phyloP scores from a whole-genome alignment of 768 basidiomycete species.

The Leucocoprinus leucothites region DNA sequence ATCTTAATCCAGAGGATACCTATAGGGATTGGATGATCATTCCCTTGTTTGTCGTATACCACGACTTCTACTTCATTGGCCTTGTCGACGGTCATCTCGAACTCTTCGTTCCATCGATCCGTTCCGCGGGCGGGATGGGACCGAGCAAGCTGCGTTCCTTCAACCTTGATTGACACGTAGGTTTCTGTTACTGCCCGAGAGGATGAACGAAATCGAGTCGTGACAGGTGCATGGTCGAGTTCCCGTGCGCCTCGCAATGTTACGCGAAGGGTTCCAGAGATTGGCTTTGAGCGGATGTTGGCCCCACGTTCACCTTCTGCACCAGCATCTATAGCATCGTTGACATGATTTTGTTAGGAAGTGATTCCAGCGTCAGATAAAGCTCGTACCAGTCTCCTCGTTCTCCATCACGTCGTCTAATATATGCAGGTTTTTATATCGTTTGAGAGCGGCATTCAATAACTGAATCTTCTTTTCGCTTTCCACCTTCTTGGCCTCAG shows the following conservation, averaged over 20 bases:
- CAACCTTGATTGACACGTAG: slow-evolving; percentile 90
- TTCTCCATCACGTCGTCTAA: slow-evolving; percentile 88
- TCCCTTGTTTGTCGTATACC: slow-evolving; percentile 88
- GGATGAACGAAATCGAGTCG: slow-evolving; percentile 64
- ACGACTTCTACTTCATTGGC: slow-evolving; percentile 98
- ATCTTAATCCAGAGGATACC: slow-evolving; percentile 95
- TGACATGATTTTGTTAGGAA: neutral
- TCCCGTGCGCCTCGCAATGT: slow-evolving; percentile 89
- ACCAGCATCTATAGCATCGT: slow-evolving; percentile 41
- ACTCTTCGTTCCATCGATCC: slow-evolving; percentile 97
- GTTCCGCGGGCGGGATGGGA: slow-evolving; percentile 85
- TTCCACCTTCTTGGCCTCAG: slow-evolving; percentile 91
- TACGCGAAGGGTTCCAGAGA: slow-evolving; percentile 89
- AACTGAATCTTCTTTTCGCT: slow-evolving; percentile 97
- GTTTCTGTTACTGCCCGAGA: slow-evolving; percentile 84
- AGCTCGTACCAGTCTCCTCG: slow-evolving; percentile 62
- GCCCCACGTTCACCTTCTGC: slow-evolving; percentile 87
- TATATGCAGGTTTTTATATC: slow-evolving; percentile 94
- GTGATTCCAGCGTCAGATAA: neutral
- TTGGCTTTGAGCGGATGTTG: slow-evolving; percentile 87
- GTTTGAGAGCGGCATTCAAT: slow-evolving; percentile 85
- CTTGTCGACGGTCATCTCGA: slow-evolving; percentile 95
- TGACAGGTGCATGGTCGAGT: slow-evolving; percentile 88
- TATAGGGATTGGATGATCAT: slow-evolving; percentile 85
- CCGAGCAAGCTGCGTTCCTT: slow-evolving; percentile 89